phyloP scores from a whole-genome alignment of 2,329 filamentous ascomycete species.

The Plenodomus lindquistii region DNA sequence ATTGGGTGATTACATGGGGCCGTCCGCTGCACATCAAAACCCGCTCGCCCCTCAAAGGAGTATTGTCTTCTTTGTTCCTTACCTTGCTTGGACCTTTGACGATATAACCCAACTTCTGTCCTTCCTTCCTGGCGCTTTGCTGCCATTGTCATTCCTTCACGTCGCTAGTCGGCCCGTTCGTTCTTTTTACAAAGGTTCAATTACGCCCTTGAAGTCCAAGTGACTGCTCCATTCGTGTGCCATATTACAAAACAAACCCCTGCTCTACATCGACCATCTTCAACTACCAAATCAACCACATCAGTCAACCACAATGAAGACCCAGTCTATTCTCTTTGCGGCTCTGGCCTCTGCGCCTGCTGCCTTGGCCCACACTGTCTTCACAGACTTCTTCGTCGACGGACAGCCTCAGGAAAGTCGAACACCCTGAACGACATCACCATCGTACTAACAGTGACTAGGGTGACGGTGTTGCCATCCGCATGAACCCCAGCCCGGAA shows the following conservation, averaged over 20 bases:
- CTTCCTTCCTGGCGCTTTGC: conserved; percentile 33
- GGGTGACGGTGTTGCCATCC: conserved; percentile 72
- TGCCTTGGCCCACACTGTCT: conserved; percentile 42
- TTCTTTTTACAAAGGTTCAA: conserved; percentile 30
- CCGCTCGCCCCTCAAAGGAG: conserved; percentile 10
- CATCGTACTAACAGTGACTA: conserved; percentile 43
- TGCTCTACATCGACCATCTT: conserved; percentile 8
- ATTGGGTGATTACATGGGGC: conserved; percentile 11
- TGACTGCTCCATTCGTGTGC: conserved; percentile 33
- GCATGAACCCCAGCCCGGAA: conserved; percentile 61
- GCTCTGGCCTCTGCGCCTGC: conserved; percentile 39
- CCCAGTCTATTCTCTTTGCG: conserved; percentile 35
- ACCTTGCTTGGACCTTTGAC: conserved; percentile 27
- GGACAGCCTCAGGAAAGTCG: conserved; percentile 34
- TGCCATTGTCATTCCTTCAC: conserved; percentile 38
- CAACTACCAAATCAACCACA: conserved; percentile 4
- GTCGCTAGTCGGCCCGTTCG: conserved; percentile 45
- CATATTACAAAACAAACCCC: conserved; percentile 14
- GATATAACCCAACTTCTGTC: conserved; percentile 36
- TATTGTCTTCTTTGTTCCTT: conserved; percentile 9
- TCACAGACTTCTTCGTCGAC: conserved; percentile 41
- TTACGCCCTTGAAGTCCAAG: conserved; percentile 32
- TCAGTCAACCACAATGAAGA: conserved; percentile 35
- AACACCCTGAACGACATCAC: not conserved
- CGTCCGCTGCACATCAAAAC: conserved; percentile 27